Evolutionary conservation across 805 yeast species (phyloP).

Genomic region (Ogataea henricii): DNA sequence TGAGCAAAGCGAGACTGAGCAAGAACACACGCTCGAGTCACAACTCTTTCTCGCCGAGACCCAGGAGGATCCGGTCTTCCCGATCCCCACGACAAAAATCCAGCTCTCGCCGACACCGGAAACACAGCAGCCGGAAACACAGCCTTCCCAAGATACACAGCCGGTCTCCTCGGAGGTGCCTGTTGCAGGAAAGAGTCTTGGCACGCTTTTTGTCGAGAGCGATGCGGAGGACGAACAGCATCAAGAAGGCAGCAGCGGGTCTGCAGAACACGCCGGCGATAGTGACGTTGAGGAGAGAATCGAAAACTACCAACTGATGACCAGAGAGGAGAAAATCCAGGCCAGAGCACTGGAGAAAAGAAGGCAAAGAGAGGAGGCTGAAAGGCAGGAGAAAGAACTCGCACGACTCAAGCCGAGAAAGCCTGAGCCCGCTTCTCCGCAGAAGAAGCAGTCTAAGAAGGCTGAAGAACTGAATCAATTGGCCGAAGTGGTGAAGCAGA

Average conservation of each 20-base stretch:
- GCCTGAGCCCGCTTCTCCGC: neutral
- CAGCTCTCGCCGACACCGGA: no score
- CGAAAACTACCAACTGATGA: conserved; percentile 25
- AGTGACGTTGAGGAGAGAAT: conserved; percentile 6
- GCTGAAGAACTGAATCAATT: conserved; percentile 10
- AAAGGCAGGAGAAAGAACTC: conserved; percentile 1
- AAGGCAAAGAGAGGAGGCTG: conserved; percentile 19
- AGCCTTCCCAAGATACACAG: neutral
- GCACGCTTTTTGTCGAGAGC: conserved; percentile 1
- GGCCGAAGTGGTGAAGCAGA: conserved; percentile 19
- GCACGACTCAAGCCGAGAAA: neutral
- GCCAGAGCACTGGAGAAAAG: conserved; percentile 29
- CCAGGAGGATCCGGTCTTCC: neutral
- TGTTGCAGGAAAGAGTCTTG: neutral
- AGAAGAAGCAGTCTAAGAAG: conserved; percentile 11
- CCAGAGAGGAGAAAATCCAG: conserved; percentile 31
- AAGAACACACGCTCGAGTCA: neutral
- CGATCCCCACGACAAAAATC: neutral
- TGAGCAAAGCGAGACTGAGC: neutral
- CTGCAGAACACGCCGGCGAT: neutral
- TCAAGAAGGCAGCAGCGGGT: neutral
- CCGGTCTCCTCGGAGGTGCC: neutral
- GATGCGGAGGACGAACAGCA: conserved; percentile 8
- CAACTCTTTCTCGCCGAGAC: neutral
- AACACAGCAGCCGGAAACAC: neutral